phyloP scores from a whole-genome alignment of 805 yeast genomes.

The Wickerhamiella kazuoi region DNA sequence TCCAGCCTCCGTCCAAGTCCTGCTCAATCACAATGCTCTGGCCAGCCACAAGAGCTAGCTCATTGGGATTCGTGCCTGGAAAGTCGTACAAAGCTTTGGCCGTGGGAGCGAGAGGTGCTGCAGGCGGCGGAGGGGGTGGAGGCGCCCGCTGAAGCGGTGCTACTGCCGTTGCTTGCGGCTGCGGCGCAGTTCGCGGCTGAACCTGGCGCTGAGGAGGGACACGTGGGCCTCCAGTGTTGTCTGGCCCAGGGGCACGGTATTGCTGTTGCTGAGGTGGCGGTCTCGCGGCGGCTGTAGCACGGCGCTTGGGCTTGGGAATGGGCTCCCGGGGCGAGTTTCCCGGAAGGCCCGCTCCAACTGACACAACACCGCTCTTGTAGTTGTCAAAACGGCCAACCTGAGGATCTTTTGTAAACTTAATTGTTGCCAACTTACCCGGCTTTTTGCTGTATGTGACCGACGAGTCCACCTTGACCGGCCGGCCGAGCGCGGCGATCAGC shows the following conservation, averaged over 20 bases:
- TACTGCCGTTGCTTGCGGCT: conserved; percentile 1
- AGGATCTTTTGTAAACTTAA: conserved; percentile 48
- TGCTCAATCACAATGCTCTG: conserved; percentile 54
- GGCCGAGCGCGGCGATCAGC: conserved; percentile 32
- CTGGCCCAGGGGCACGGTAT: no score
- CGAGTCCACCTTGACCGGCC: conserved; percentile 44
- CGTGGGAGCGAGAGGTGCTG: conserved; percentile 46
- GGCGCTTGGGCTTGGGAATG: conserved; percentile 37
- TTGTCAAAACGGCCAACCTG: conserved; percentile 57
- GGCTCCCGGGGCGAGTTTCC: conserved; percentile 51
- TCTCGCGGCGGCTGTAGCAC: background rate
- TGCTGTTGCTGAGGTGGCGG: background rate
- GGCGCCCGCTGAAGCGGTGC: conserved; percentile 10
- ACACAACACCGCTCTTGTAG: conserved; percentile 79
- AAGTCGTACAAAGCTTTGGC: conserved; percentile 78
- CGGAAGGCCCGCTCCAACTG: conserved; percentile 64
- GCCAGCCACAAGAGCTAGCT: conserved; percentile 59
- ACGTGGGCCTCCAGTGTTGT: background rate
- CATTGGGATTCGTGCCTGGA: conserved; percentile 74
- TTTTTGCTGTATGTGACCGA: conserved; percentile 75
- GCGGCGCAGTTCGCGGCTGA: background rate
- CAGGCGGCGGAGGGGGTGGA: conserved; percentile 48
- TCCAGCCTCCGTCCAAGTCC: conserved; percentile 84
- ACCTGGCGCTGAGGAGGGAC: background rate
- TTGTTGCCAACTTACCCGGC: conserved; percentile 58